Evolutionary conservation across 2,329 filamentous ascomycete genomes (phyloP).

Genomic region (Aspergillus neotritici): DNA sequence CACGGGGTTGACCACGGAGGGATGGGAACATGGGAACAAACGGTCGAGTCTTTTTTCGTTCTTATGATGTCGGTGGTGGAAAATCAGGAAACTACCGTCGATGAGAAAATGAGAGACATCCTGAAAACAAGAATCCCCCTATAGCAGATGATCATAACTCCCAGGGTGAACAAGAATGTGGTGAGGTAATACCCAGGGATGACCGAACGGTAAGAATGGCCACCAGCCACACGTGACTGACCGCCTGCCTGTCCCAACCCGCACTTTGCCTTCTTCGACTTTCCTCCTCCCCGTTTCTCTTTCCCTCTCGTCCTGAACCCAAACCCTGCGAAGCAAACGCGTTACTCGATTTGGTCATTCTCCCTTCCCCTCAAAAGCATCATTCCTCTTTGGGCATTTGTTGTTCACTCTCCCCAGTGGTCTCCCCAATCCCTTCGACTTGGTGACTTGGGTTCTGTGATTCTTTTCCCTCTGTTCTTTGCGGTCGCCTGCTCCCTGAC

Average conservation of each 20-base stretch:
- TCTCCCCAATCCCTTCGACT: conserved; percentile 10
- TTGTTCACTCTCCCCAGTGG: conserved; percentile 16
- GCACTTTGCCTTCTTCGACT: conserved; percentile 34
- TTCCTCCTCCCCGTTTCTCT: conserved; percentile 24
- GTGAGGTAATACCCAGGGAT: not conserved
- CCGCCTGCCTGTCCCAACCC: conserved; percentile 23
- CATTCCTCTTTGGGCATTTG: conserved; percentile 42
- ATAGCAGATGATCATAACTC: too few relatives aligned
- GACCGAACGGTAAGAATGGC: not conserved
- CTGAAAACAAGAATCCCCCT: too few relatives aligned
- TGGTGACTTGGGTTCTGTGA: conserved; percentile 6
- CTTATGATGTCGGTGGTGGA: not conserved
- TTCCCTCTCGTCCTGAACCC: conserved; percentile 33
- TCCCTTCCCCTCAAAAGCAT: conserved; percentile 36
- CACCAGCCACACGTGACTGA: conserved; percentile 29
- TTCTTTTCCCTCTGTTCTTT: conserved; percentile 9
- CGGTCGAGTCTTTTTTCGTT: too few relatives aligned
- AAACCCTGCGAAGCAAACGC: conserved; percentile 42
- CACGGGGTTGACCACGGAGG: too few relatives aligned
- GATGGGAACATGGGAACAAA: too few relatives aligned
- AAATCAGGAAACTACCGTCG: too few relatives aligned
- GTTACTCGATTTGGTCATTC: conserved; percentile 45
- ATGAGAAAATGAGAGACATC: not conserved
- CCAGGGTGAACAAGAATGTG: not conserved
- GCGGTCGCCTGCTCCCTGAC: too few relatives aligned